phyloP scores from a whole-genome alignment of 306 rosid species.

The Clitoria ternatea region DNA sequence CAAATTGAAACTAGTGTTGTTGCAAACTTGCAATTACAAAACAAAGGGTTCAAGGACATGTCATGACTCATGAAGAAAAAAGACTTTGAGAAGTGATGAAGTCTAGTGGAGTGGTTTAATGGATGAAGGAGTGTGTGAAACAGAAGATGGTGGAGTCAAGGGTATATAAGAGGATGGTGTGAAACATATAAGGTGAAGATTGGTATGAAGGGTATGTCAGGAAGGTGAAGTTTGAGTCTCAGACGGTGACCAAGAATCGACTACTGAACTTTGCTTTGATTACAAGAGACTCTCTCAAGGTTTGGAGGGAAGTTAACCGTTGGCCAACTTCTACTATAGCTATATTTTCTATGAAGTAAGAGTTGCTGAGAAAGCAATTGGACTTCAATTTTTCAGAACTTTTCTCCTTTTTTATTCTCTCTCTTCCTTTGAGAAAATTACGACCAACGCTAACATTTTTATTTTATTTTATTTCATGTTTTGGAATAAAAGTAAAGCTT shows the following conservation, averaged over 20 bases:
- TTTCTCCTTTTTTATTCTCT: slow-evolving; percentile 5
- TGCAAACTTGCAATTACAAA: background rate
- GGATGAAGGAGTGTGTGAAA: too few species aligned
- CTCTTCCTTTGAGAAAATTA: slow-evolving; percentile 32
- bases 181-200: slow-evolving; percentile 20
- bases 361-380: slow-evolving; percentile 51
- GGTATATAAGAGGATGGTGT: slow-evolving; percentile 34
- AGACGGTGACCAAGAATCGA: slow-evolving; percentile 80
- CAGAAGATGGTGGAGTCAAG: background rate
- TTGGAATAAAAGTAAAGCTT: background rate
- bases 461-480: background rate
- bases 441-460: slow-evolving; percentile 24
- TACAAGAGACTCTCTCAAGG: slow-evolving; percentile 66
- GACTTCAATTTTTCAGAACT: slow-evolving; percentile 35
- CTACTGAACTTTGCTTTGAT: slow-evolving; percentile 56
- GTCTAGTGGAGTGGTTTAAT: too few species aligned
- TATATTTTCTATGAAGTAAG: slow-evolving; percentile 58
- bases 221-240: slow-evolving; percentile 68
- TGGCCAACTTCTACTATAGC: slow-evolving; percentile 72
- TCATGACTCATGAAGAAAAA: background rate
- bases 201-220: slow-evolving; percentile 58
- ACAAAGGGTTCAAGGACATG: slow-evolving; percentile 15
- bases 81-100: background rate
- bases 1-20: slow-evolving; percentile 14
- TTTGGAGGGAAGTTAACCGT: slow-evolving; percentile 73